Evolutionary conservation across 192 early-diverging fungal species (phyloP), one percentile per base, ranked within the genome.

Genomic region (Coemansia sp.): DNA sequence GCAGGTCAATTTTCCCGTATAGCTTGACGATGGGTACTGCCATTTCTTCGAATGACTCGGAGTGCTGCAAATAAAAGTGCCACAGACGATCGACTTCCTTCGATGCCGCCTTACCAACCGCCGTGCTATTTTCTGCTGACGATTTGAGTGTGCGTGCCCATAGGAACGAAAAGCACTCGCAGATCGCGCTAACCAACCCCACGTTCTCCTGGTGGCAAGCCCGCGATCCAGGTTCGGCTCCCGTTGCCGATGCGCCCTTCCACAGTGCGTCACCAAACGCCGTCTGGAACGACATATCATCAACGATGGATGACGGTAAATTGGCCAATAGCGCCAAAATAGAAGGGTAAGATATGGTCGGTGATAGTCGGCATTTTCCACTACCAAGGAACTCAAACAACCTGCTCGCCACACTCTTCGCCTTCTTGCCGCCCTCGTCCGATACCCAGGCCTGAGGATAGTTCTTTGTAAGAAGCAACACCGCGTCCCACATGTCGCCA

Each of bases 401-500:
- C 58, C 90, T 81, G 10, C 5, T 87, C 71, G 12, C 90, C 64
- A 27, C 61, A 18, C 58, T 33, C 36, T 38, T 61, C 29, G 89
- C 27, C 65, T 69, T 80, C 57, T 74, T 70, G 33, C 70, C 66
- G 47, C 41, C 36, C 3, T 47, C 66, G n/a, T 57, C 71, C 0
- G 18, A 36, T 5, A 41, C 18, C 92, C 92, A 93, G 5, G 85
- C 86, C 38, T 87, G 70, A 3, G 92, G 90, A 49, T 88, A 90
- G 38, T 80, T 87, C 63, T 89, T 92, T 2, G 92, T 94, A 22
- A 92, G 81, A 11, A 94, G 67, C 63, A 97, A 76, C 8, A 97
- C 72, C 8, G 97, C 83, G 67, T 97, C 94, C 95, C 95, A 97
- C 74, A 98, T 81, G 27, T 94, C 92, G 6, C 87, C 79, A 64